Conservation (phyloP, 176 grass and related monocot species). For the Microstegium vimineum region DNA sequence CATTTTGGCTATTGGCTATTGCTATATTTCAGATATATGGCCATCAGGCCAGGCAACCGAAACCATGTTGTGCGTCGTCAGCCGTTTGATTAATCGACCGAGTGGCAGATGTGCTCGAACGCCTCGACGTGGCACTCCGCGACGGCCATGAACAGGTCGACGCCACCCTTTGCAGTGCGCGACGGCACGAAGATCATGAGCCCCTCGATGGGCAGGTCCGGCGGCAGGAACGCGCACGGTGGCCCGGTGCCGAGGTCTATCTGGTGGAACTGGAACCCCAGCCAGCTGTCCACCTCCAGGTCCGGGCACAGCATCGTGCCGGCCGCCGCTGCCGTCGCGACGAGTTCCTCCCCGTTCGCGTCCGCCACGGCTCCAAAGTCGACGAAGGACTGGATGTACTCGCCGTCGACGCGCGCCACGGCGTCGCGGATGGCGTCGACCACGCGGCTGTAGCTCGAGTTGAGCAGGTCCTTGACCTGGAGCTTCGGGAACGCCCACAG, state of each 20-base stretch:
- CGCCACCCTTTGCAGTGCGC: conserved; percentile 5
- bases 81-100: conserved; percentile 1
- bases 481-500: conserved; percentile 39
- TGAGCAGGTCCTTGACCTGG: conserved; percentile 6
- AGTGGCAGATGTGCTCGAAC: conserved; percentile 32
- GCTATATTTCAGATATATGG: too few relatives aligned
- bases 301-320: conserved; percentile 29
- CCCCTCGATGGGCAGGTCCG: conserved; percentile 31
- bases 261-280: conserved; percentile 36
- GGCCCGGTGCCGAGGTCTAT: conserved; percentile 37
- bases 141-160: conserved; percentile 26
- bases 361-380: conserved; percentile 17
- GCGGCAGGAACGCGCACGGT: conserved; percentile 33
- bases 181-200: conserved; percentile 27
- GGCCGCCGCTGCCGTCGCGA: neutral
- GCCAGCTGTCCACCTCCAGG: conserved; percentile 47
- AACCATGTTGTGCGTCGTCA: neutral
- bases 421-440: conserved; percentile 26
- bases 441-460: neutral
- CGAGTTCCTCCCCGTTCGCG: conserved; percentile 6
- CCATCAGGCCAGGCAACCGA: too few relatives aligned
- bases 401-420: conserved; percentile 13
- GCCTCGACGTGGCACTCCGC: neutral
- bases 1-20: too few relatives aligned
- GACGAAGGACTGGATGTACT: conserved; percentile 44